Evolutionary conservation across 2,329 filamentous ascomycete genomes (phyloP), one percentile per base, ranked within the genome.

Genomic region (Paecilomyces niveus): DNA sequence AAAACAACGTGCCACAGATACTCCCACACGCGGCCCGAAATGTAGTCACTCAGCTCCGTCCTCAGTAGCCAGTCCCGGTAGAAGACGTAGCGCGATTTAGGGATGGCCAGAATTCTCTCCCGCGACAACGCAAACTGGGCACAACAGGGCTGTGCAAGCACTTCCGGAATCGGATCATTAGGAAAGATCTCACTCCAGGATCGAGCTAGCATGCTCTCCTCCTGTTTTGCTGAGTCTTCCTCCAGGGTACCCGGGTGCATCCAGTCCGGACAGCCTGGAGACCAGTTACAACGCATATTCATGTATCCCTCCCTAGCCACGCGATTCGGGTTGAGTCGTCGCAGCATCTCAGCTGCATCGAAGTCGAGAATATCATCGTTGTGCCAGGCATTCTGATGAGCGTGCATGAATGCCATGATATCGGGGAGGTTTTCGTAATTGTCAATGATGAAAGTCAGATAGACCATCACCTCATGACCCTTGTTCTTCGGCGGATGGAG

Each of bases 1-100:
- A 86, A 87, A 13, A 87, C 77, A 59, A 80, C 83, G 59, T 86
- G 83, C 85, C 85, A 87, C 1, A 85, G 70, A 65, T 87, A 86
- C 67, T 87, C 85, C 75, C 83, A 86, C 15, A 86, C 76, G 2
- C 85, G 77, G 2, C 84, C 84, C 11, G 80, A 81, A 21, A 86
- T 74, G 50, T 78, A 79, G 65, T 86, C 83, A 22, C 72, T 74
- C 31, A 86, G 67, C 21, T 80, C 74, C 0, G 84, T 86, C n/a
- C 77, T 76, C 29, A 85, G 73, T 2, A 87, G 70, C 85, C 85
- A 87, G 64, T 85, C 81, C 26, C 84, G 78, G 64, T 84, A 82
- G 65, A 78, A 81, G 21, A 83, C 72, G 65, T 83, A 87, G 53
- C 80, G 77, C 24, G 78, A 74, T 55, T 78, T 75, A 1, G 83